phyloP scores from a whole-genome alignment of 371 early-diverging fungal genomes.

The Apophysomyces trapeziformis region DNA sequence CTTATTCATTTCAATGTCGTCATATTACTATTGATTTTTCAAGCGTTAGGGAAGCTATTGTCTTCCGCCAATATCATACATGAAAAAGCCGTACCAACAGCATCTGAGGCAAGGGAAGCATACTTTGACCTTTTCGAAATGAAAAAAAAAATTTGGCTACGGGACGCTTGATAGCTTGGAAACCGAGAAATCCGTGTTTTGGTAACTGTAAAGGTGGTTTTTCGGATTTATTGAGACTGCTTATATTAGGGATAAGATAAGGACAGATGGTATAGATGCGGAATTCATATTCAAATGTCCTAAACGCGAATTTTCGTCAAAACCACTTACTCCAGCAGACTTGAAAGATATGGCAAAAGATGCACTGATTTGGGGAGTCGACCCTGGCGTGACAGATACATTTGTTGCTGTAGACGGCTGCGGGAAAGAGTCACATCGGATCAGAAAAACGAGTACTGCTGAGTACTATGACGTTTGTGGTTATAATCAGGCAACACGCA shows the following conservation, averaged over 20 bases:
- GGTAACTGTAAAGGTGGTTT: neutral
- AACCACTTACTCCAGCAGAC: neutral
- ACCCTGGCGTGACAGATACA: constrained; percentile 19
- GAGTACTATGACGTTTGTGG: constrained; percentile 17
- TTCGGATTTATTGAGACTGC: neutral
- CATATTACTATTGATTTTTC: neutral
- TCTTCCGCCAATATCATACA: neutral
- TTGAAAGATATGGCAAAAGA: neutral
- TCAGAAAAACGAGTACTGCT: constrained; percentile 2
- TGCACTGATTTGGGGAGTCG: constrained; percentile 16
- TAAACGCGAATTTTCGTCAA: neutral
- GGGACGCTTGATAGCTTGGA: constrained; percentile 6
- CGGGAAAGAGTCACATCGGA: neutral
- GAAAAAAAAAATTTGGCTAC: constrained; percentile 5
- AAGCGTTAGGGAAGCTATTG: constrained; percentile 9
- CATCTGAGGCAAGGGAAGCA: neutral
- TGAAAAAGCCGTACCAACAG: neutral
- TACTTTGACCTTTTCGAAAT: constrained; percentile 12
- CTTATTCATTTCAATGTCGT: constrained; percentile 3
- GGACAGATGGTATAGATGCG: constrained; percentile 6
- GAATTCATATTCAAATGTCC: constrained; percentile 6
- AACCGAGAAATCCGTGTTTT: constrained; percentile 11
- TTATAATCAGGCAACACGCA: neutral
- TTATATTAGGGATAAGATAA: neutral
- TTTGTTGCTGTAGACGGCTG: constrained; percentile 20